Evolutionary conservation across 2,329 filamentous ascomycete species (phyloP).

Genomic region (Clonostachys rhizophaga): DNA sequence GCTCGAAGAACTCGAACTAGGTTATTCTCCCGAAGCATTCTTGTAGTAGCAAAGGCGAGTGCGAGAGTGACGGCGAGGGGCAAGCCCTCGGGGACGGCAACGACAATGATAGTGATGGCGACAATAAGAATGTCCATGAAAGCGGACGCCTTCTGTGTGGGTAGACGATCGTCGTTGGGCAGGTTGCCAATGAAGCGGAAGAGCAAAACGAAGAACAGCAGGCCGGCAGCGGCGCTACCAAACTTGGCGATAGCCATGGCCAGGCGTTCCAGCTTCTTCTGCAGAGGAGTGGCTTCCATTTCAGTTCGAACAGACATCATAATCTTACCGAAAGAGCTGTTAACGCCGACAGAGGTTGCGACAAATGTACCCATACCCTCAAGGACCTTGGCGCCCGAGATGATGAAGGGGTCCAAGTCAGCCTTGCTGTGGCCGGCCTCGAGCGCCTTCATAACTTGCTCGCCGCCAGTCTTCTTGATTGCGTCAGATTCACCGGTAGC

Average conservation of each 20-base stretch:
- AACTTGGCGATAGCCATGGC: conserved; percentile 27
- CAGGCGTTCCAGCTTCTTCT: conserved; percentile 41
- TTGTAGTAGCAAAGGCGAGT: conserved; percentile 61
- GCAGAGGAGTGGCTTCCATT: conserved; percentile 46
- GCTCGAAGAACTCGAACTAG: conserved; percentile 59
- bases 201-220: conserved; percentile 73
- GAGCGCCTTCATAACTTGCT: conserved; percentile 52
- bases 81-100: conserved; percentile 63
- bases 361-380: conserved; percentile 51
- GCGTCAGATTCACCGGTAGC: conserved; percentile 71
- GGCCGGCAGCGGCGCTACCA: conserved; percentile 61
- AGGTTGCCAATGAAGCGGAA: conserved; percentile 70
- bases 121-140: conserved; percentile 64
- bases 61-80: conserved; percentile 63
- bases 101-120: conserved; percentile 61
- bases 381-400: conserved; percentile 55
- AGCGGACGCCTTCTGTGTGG: conserved; percentile 50
- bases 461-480: conserved; percentile 60
- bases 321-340: conserved; percentile 49
- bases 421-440: conserved; percentile 26
- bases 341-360: conserved; percentile 49
- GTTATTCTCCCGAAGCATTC: conserved; percentile 65
- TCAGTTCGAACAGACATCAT: conserved; percentile 50
- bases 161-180: conserved; percentile 36
- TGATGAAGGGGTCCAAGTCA: conserved; percentile 63